Percentiles rank a stretch among this genome's conserved stretches.
phyloP scores from a whole-genome alignment of 1,284 basidiomycete species.

The Ganoderma meredithae region DNA sequence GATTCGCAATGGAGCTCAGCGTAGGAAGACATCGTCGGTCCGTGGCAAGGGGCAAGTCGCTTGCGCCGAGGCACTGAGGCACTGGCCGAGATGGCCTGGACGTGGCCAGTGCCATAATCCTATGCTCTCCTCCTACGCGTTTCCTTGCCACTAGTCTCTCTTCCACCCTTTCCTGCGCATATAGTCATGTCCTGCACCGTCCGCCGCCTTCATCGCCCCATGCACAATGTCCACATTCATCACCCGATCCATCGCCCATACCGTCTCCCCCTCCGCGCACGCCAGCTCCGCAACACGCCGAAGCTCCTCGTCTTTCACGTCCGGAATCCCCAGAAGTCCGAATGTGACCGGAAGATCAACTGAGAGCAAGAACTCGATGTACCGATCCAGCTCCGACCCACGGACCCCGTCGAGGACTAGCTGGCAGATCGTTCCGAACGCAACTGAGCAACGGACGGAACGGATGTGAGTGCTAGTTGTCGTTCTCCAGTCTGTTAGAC shows the following conservation, averaged over 20 bases:
- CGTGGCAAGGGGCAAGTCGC: too few relatives aligned
- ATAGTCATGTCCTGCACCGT: constrained; percentile 41
- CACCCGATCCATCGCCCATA: constrained; percentile 44
- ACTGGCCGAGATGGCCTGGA: too few relatives aligned
- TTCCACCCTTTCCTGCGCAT: constrained; percentile 36
- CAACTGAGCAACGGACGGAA: constrained; percentile 30
- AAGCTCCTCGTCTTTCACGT: constrained; percentile 42
- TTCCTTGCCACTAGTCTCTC: constrained; percentile 10
- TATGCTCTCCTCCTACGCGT: neutral
- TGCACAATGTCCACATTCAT: constrained; percentile 42
- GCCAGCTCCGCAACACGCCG: constrained; percentile 40
- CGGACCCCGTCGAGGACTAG: constrained; percentile 41
- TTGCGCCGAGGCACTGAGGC: too few relatives aligned
- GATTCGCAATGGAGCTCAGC: too few relatives aligned
- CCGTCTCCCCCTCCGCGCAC: constrained; percentile 42
- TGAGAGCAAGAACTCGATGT: constrained; percentile 44
- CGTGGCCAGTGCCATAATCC: too few relatives aligned
- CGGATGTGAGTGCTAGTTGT: neutral
- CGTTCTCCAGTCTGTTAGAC: neutral
- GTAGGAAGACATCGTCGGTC: too few relatives aligned
- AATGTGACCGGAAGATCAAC: constrained; percentile 44
- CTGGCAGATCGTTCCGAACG: constrained; percentile 45
- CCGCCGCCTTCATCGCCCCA: constrained; percentile 42
- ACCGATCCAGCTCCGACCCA: constrained; percentile 40
- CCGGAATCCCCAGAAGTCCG: constrained; percentile 41